Evolutionary conservation across 805 yeast genomes (phyloP).

Genomic region (Candida tallmaniae): DNA sequence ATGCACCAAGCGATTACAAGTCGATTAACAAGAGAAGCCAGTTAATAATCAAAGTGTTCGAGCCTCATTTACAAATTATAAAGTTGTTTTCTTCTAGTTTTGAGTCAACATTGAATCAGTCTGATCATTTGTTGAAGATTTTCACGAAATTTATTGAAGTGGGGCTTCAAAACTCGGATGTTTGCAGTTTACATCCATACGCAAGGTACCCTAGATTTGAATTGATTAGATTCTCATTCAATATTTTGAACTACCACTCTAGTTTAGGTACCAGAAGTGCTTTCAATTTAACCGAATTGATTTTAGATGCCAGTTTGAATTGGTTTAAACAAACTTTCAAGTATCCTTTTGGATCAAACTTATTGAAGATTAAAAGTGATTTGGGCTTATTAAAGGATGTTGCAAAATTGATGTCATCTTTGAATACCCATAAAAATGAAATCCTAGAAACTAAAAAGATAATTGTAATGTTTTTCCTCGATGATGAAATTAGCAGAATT

Average conservation of each 20-base stretch:
- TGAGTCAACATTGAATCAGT: slow-evolving; percentile 71
- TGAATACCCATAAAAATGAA: slow-evolving; percentile 18
- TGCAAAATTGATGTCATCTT: slow-evolving; percentile 24
- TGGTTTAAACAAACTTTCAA: slow-evolving; percentile 68
- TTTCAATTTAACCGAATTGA: slow-evolving; percentile 41
- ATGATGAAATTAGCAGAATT: slow-evolving; percentile 69
- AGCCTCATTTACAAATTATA: slow-evolving; percentile 69
- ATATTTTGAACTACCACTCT: slow-evolving; percentile 54
- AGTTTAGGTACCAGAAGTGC: slow-evolving; percentile 46
- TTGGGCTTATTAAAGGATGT: slow-evolving; percentile 53
- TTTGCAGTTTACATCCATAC: slow-evolving; percentile 79
- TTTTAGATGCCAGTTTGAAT: slow-evolving; percentile 63
- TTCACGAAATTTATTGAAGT: slow-evolving; percentile 58
- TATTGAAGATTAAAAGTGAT: slow-evolving; percentile 67
- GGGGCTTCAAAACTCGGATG: slow-evolving; percentile 47
- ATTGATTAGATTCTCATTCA: slow-evolving; percentile 62
- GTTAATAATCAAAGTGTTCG: slow-evolving; percentile 43
- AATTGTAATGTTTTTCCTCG: slow-evolving; percentile 59
- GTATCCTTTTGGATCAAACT: slow-evolving; percentile 85
- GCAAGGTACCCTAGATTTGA: slow-evolving; percentile 75
- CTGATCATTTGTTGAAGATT: slow-evolving; percentile 62
- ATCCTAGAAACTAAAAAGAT: slow-evolving; percentile 45
- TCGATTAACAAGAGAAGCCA: slow-evolving; percentile 50
- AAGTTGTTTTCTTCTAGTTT: slow-evolving; percentile 69
- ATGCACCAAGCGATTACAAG: slow-evolving; percentile 74